Conservation (phyloP, 805 yeast genomes). For the Suhomyces canberraensis region DNA sequence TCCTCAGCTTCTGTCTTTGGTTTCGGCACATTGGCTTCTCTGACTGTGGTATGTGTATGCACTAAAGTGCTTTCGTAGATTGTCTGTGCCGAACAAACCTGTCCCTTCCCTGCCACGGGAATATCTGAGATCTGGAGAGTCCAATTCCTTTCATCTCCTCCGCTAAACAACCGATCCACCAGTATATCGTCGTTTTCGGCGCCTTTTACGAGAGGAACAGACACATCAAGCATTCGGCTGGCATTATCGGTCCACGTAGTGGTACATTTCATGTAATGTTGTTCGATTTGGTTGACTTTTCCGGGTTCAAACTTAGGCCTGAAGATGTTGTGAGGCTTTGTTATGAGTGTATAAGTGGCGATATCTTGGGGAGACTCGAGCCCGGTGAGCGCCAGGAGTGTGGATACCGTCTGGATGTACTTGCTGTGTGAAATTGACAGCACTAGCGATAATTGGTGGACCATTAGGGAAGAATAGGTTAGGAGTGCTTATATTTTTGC, state of each 20-base stretch:
- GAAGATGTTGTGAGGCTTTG: conserved; percentile 50
- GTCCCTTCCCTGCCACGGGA: conserved; percentile 69
- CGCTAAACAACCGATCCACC: conserved; percentile 30
- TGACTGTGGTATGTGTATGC: conserved; percentile 43
- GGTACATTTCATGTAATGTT: conserved; percentile 48
- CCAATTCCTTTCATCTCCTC: conserved; percentile 43
- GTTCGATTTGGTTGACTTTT: conserved; percentile 55
- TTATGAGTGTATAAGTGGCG: conserved; percentile 46
- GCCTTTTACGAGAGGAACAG: conserved; percentile 22
- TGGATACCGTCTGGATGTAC: conserved; percentile 41
- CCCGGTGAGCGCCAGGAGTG: conserved; percentile 54
- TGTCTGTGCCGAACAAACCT: conserved; percentile 60
- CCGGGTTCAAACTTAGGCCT: conserved; percentile 54
- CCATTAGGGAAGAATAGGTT: conserved; percentile 32
- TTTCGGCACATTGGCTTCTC: conserved; percentile 1
- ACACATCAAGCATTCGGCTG: conserved; percentile 20
- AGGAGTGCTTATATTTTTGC: no score
- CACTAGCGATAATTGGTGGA: conserved; percentile 51
- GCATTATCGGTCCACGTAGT: conserved; percentile 44
- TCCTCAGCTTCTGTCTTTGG: conserved; percentile 3
- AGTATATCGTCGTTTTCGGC: conserved; percentile 15
- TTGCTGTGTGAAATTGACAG: conserved; percentile 42
- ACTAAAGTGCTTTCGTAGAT: conserved; percentile 58
- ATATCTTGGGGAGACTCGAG: conserved; percentile 41
- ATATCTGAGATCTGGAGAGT: conserved; percentile 65